Conservation (phyloP, 1,284 basidiomycete genomes). For the Megacollybia platyphylla region DNA sequence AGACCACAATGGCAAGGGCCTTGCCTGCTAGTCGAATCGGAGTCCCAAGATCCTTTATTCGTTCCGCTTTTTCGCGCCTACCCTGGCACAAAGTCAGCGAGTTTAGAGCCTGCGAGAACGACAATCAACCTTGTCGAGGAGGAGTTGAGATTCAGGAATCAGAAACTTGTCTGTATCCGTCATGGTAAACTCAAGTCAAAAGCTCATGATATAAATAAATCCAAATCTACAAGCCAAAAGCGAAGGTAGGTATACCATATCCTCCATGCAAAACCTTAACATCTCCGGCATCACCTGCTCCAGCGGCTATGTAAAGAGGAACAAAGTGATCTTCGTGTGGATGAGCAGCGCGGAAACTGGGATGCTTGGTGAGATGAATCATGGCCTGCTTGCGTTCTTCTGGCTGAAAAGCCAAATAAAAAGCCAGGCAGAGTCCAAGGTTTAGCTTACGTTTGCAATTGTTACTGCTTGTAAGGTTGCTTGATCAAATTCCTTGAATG, state of each 20-base stretch:
- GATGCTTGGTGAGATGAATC: conserved; percentile 36
- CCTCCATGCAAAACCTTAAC: conserved; percentile 35
- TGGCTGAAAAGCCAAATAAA: conserved; percentile 14
- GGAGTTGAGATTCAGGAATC: conserved; percentile 62
- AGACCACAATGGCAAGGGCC: conserved; percentile 58
- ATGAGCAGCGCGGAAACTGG: conserved; percentile 50
- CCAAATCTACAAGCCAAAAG: conserved; percentile 38
- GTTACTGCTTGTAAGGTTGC: conserved; percentile 45
- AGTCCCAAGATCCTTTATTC: conserved; percentile 56
- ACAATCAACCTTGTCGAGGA: conserved; percentile 41
- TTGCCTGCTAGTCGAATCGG: conserved; percentile 71
- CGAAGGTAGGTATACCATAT: conserved; percentile 48
- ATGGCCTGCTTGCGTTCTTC: conserved; percentile 28
- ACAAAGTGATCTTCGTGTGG: conserved; percentile 66
- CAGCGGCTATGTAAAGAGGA: conserved; percentile 60
- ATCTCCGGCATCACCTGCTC: conserved; percentile 49
- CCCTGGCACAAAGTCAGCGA: conserved; percentile 24
- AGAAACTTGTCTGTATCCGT: conserved; percentile 25
- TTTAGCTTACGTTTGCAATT: conserved; percentile 31
- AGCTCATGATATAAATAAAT: neutral
- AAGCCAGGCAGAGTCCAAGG: conserved; percentile 1
- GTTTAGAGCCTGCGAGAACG: neutral
- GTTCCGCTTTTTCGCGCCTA: conserved; percentile 61
- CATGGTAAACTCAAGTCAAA: too few species aligned
- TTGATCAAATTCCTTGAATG: conserved; percentile 43